Evolutionary conservation across 352 stramenopile species (phyloP).

Genomic region (Ophiocytium majus): DNA sequence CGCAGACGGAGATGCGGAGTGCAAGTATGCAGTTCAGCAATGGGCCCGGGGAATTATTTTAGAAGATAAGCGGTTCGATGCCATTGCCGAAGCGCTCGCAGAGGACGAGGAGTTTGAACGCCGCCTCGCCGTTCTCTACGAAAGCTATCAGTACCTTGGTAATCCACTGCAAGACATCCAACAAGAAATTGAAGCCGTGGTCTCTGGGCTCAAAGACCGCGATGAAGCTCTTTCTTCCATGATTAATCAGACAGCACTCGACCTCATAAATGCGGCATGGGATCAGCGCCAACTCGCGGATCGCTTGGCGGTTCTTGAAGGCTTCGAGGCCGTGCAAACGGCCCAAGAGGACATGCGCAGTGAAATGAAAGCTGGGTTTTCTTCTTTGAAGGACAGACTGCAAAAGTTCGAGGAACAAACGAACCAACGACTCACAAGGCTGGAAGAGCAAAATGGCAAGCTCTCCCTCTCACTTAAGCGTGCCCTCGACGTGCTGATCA

Average conservation of each 20-base stretch:
- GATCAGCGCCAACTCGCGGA: not conserved
- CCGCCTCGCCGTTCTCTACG: conserved; percentile 3
- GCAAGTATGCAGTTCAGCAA: not conserved
- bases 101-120: conserved; percentile 1
- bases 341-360: not conserved
- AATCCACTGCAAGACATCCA: conserved; percentile 2
- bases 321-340: not conserved
- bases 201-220: not conserved
- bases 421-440: not conserved
- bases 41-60: conserved; percentile 8
- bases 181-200: not conserved
- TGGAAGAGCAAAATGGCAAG: not conserved
- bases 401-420: conserved; percentile 7
- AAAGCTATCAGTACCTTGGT: not conserved
- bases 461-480: conserved; percentile 2
- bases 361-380: conserved; percentile 12
- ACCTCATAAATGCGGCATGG: conserved; percentile 3
- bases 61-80: not conserved
- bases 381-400: not conserved
- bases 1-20: not conserved
- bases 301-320: not conserved
- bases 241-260: conserved; percentile 1
- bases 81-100: not conserved
- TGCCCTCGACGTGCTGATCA: not conserved
- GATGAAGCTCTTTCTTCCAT: not conserved